Percentiles rank a stretch among this genome's conserved stretches.
These are phyloP conservation scores for Candida sojae DNA, from an alignment of 1,139 yeast genomes.

Conservation along the genomic window DNA sequence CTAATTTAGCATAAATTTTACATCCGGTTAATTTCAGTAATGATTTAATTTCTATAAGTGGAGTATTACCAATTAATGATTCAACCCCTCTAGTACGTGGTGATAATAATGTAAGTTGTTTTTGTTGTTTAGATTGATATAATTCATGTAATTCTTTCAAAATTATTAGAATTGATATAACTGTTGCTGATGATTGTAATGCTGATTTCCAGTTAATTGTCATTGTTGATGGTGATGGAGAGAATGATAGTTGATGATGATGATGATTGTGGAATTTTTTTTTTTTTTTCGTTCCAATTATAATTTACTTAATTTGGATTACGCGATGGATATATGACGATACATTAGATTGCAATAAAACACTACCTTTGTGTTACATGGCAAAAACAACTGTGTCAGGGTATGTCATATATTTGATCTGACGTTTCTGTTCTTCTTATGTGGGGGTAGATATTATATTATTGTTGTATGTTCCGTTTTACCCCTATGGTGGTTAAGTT, in stretches of 20 bases:
- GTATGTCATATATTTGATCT: too few species aligned
- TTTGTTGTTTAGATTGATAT: constrained; percentile 9
- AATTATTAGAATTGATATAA: constrained; percentile 17
- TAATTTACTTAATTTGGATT: background rate
- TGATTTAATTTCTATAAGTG: constrained; percentile 74
- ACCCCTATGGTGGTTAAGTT: background rate
- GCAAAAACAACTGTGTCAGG: too few species aligned
- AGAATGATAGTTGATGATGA: too few species aligned
- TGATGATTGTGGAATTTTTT: background rate
- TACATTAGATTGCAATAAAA: background rate
- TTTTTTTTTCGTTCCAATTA: background rate
- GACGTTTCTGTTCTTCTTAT: too few species aligned
- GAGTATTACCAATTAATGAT: constrained; percentile 84
- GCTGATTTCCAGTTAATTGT: constrained; percentile 14
- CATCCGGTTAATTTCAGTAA: constrained; percentile 78
- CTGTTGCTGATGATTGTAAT: constrained; percentile 19
- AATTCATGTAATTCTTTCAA: constrained; percentile 15
- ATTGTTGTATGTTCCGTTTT: too few species aligned
- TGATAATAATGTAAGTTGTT: constrained; percentile 22
- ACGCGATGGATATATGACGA: background rate
- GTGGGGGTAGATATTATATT: too few species aligned
- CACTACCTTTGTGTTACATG: too few species aligned
- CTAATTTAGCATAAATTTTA: constrained; percentile 83
- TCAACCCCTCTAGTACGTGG: constrained; percentile 43
- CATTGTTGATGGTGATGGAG: constrained; percentile 7